Evolutionary conservation across 208 protist genomes (phyloP).

Genomic region (Polymyxa betae): DNA sequence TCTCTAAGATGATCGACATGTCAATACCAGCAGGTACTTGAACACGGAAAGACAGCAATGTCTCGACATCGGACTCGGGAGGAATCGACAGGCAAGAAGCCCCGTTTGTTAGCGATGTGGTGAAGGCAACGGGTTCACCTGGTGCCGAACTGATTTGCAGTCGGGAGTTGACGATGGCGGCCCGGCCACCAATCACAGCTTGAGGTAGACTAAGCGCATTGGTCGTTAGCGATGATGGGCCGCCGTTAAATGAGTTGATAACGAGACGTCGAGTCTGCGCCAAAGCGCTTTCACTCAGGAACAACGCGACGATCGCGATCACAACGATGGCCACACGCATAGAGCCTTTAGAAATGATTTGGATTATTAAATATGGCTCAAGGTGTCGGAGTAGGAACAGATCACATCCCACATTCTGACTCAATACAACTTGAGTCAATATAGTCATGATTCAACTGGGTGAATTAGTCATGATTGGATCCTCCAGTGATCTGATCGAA

Average conservation of each 20-base stretch:
- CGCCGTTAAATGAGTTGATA: slow-evolving; percentile 28
- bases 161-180: not conserved
- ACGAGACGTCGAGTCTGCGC: slow-evolving; percentile 24
- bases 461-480: no score
- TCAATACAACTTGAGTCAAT: no score
- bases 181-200: not conserved
- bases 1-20: slow-evolving; percentile 38
- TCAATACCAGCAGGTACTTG: not conserved
- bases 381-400: no score
- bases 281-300: no score
- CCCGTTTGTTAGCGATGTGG: not conserved
- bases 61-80: not conserved
- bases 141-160: not conserved
- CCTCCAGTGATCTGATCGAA: no score
- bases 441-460: no score
- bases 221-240: not conserved
- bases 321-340: no score
- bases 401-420: no score
- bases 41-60: not conserved
- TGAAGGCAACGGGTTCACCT: not conserved
- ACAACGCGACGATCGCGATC: no score
- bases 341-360: no score
- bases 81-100: slow-evolving; percentile 7
- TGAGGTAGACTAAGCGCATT: not conserved
- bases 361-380: no score